Evolutionary conservation across 2,329 filamentous ascomycete genomes (phyloP), one percentile per base, ranked within the genome.

Genomic region (Epichloe typhina): DNA sequence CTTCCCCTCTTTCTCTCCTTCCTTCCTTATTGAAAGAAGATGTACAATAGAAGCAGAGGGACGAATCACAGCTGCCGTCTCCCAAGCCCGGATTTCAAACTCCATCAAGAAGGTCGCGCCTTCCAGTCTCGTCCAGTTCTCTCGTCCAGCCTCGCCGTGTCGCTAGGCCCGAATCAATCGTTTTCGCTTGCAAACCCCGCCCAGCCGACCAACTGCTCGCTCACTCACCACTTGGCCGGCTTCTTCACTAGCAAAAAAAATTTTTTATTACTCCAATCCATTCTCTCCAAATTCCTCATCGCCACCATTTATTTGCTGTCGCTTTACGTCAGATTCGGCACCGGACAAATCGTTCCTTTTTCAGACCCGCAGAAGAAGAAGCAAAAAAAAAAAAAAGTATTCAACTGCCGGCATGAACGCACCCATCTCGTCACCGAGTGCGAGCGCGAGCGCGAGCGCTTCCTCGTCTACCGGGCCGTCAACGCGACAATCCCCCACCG

Each of bases 401-500:
- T 23, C 23, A 4, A 44, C 42, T 21, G 9, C n/a, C 49, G 40
- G 12, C 37, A 52, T 53, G 51, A 46, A 53, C 23, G 51, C 51
- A 35, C 51, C 51, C 33, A 50, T 48, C 23, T 45, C 49, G 9
- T 52, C 50, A n/a, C 46, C 46, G 46, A 23, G 21, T 4, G 47
- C n/a, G n/a, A n/a, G n/a, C n/a, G n/a, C 50, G 42, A 23, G 21
- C 21, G 47, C 50, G 42, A 44, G 46, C 38, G 46, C 52, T 42
- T 52, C 53, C 49, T 54, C 57, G 33, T 50, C 57, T 17, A 54
- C 59, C 38, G 48, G 57, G 47, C 61, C 62, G 26, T 64, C 62
- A 41, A 59, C 58, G 44, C 61, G 61, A 50, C 62, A 63, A 49
- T 65, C 62, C 31, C 62, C 62, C 48, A 58, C 65, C 52, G 50